Evolutionary conservation across 306 rosid species (phyloP).

Genomic region (Prunus davidiana): DNA sequence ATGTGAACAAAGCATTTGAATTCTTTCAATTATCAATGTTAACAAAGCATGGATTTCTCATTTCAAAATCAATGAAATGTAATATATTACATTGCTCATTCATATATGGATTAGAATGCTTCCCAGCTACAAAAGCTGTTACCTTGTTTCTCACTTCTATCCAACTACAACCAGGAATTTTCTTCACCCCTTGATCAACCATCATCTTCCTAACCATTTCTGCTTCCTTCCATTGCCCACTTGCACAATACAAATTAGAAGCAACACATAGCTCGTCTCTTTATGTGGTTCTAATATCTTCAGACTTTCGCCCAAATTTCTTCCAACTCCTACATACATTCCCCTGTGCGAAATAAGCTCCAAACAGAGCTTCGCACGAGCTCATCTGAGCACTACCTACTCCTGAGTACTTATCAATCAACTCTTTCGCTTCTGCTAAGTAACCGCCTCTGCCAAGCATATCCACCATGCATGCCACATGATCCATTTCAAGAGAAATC

Average conservation of each 20-base stretch:
- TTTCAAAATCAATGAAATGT: constrained; percentile 52
- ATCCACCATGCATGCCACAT: constrained; percentile 78
- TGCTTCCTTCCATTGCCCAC: constrained; percentile 78
- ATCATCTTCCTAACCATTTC: constrained; percentile 64
- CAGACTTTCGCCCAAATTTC: constrained; percentile 43
- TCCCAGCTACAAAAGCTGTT: constrained; percentile 62
- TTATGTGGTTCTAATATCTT: constrained; percentile 52
- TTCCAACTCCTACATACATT: constrained; percentile 43
- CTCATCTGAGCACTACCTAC: constrained; percentile 24
- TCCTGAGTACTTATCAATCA: constrained; percentile 42
- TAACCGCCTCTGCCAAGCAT: constrained; percentile 78
- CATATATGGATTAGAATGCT: constrained; percentile 39
- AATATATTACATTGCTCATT: constrained; percentile 33
- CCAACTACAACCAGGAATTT: constrained; percentile 91
- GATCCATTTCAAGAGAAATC: constrained; percentile 52
- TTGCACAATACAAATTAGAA: constrained; percentile 70
- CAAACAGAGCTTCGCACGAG: constrained; percentile 55
- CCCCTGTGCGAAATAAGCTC: constrained; percentile 56
- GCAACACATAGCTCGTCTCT: constrained; percentile 58
- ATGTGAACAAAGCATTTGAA: constrained; percentile 11
- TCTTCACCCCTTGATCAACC: constrained; percentile 69
- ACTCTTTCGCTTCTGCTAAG: constrained; percentile 55
- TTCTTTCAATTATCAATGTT: constrained; percentile 27
- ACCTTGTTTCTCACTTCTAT: constrained; percentile 63
- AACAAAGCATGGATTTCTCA: constrained; percentile 47